Evolutionary conservation across 2,329 filamentous ascomycete species (phyloP), one percentile per base, ranked within the genome.

Genomic region (Colletotrichum phormii): DNA sequence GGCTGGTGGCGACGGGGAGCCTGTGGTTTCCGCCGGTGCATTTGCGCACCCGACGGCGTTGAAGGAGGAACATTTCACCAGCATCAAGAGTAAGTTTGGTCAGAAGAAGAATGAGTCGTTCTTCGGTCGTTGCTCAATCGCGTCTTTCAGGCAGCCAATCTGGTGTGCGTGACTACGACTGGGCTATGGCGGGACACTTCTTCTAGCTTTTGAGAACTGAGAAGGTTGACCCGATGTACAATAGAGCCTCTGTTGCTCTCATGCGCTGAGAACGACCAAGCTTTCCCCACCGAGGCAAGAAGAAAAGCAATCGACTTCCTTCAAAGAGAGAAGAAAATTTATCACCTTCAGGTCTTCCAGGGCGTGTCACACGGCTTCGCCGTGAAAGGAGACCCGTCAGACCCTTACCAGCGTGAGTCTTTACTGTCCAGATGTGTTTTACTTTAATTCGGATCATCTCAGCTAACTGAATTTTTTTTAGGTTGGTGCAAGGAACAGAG

Each of bases 321-420:
- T 61, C 80, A 81, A 55, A 78, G 78, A 29, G 77, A 79, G 33
- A 78, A 81, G 53, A 85, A 84, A 75, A 75, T 87, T 2, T 93
- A 90, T 80, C 90, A 93, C 77, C 84, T 92, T 75, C 90, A 88
- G 78, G 82, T 94, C 24, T 93, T 90, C 83, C 86, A 86, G 29
- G 87, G 87, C 49, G 89, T 92, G 18, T 81, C 84, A 72, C 92
- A 93, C 78, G 91, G 91, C 0, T 93, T 93, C 78, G 89, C 89
- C 8, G 86, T 91, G 9, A 86, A 90, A 64, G 87, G 84, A 3
- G 89, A 93, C 76, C 77, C 82, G 54, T 77, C 83, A 13, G 80
- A 86, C 9, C 70, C 70, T 0, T 72, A 72, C 29, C 70, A 72
- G 12, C 70, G 70, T 72, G 15, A 65, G 70, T 59, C 42, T n/a